Evolutionary conservation across 2,329 filamentous ascomycete genomes (phyloP).

Genomic region (Paraphaeosphaeria sporulosa): DNA sequence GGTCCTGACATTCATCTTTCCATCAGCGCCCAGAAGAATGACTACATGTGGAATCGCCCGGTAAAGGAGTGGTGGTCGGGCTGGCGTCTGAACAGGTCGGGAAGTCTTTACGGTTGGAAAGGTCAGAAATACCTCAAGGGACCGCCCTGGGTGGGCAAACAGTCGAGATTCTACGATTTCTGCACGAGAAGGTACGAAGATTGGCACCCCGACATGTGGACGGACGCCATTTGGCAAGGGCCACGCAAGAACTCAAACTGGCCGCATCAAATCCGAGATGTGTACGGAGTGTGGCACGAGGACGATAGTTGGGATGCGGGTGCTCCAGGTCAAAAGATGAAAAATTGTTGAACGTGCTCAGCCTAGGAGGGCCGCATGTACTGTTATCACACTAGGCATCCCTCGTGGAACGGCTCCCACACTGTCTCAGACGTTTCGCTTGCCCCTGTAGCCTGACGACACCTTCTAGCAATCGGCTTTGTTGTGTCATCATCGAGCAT

Average conservation of each 20-base stretch:
- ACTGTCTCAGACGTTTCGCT: constrained; percentile 29
- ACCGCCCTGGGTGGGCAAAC: constrained; percentile 22
- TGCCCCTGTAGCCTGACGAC: constrained; percentile 26
- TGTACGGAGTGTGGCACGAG: constrained; percentile 39
- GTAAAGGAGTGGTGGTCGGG: constrained; percentile 46
- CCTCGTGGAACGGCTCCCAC: constrained; percentile 50
- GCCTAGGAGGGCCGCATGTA: not conserved
- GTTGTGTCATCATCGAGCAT: constrained; percentile 36
- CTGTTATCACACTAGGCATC: constrained; percentile 33
- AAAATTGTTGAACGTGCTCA: not conserved
- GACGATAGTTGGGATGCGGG: constrained; percentile 14
- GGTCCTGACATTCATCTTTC: constrained; percentile 58
- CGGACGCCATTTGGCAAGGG: constrained; percentile 42
- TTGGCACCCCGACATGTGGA: constrained; percentile 38
- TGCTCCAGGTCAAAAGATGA: not conserved
- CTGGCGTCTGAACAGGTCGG: constrained; percentile 30
- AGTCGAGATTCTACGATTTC: constrained; percentile 43
- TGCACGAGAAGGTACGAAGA: constrained; percentile 41
- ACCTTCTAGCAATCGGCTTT: constrained; percentile 43
- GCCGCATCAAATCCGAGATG: constrained; percentile 36
- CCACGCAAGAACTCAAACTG: constrained; percentile 28
- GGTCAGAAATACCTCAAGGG: constrained; percentile 25
- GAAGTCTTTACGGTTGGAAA: constrained; percentile 21
- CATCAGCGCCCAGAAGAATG: constrained; percentile 47
- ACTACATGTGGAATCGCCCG: constrained; percentile 49